phyloP scores from a whole-genome alignment of 345 rosid species.

The Lumnitzera littorea region DNA sequence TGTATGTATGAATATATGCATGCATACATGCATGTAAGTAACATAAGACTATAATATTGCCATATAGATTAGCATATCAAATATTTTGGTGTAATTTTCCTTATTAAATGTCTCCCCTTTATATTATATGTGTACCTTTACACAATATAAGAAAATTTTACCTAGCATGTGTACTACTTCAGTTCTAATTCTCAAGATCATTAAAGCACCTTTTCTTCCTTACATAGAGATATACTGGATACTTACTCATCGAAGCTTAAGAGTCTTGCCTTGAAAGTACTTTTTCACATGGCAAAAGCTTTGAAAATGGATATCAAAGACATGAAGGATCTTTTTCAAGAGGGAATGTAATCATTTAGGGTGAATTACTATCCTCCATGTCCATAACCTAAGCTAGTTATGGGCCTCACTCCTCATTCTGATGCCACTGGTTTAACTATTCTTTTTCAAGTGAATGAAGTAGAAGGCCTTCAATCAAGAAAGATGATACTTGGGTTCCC shows the following conservation, averaged over 20 bases:
- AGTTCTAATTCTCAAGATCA: too few relatives aligned
- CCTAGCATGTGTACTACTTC: too few relatives aligned
- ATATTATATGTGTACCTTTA: too few relatives aligned
- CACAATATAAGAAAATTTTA: too few relatives aligned
- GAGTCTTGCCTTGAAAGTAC: conserved; percentile 10
- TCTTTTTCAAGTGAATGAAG: conserved; percentile 20
- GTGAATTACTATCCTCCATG: conserved; percentile 14
- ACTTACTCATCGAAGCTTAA: conserved; percentile 6
- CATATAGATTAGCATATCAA: too few relatives aligned
- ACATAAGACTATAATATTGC: too few relatives aligned
- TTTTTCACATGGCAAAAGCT: conserved; percentile 8
- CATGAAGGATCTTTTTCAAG: conserved; percentile 5
- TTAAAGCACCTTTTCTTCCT: not conserved
- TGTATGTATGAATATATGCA: too few relatives aligned
- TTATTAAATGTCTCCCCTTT: too few relatives aligned
- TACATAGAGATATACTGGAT: conserved; percentile 11
- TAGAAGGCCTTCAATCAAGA: conserved; percentile 12
- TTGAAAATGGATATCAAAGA: conserved; percentile 9
- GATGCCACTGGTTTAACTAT: conserved; percentile 7
- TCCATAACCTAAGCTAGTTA: conserved; percentile 11
- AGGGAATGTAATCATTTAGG: conserved; percentile 8
- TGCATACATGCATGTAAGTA: too few relatives aligned
- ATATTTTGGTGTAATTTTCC: too few relatives aligned
- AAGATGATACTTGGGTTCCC: conserved; percentile 8
- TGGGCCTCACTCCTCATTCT: conserved; percentile 12